A percentile compares a stretch with the other conserved stretches of the same genome.
These are phyloP conservation scores for Annulohypoxylon nitens DNA, from an alignment of 495 filamentous ascomycete genomes.

Conservation along the genomic window DNA sequence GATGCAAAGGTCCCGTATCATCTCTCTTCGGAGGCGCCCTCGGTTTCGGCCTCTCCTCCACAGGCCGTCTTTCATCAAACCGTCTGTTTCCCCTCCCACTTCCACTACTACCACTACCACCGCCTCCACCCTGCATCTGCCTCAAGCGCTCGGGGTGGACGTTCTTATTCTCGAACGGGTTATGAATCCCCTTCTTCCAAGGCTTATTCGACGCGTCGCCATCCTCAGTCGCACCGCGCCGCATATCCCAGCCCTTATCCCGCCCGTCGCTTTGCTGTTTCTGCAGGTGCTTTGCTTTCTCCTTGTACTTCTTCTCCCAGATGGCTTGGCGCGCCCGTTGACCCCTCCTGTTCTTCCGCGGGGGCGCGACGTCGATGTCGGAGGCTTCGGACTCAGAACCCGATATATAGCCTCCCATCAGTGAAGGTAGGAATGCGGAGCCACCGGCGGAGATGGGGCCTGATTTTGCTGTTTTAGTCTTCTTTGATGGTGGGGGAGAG, in stretches of 20 bases:
- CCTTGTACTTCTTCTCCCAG: constrained; percentile 93
- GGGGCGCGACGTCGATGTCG: constrained; percentile 64
- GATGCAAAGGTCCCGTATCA: constrained; percentile 80
- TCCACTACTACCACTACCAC: not conserved
- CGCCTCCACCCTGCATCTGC: constrained; percentile 28
- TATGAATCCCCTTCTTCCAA: constrained; percentile 60
- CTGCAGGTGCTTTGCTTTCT: constrained; percentile 78
- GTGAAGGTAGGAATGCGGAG: constrained; percentile 85
- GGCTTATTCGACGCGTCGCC: constrained; percentile 49
- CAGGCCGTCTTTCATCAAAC: constrained; percentile 38
- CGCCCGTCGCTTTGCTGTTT: constrained; percentile 56
- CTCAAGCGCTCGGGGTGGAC: constrained; percentile 48
- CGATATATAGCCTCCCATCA: constrained; percentile 93
- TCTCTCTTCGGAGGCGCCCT: constrained; percentile 62
- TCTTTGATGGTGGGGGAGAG: constrained; percentile 59
- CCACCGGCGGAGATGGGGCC: constrained; percentile 47
- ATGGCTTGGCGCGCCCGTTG: constrained; percentile 87
- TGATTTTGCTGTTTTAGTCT: constrained; percentile 46
- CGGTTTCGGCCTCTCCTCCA: constrained; percentile 48
- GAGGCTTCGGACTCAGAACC: constrained; percentile 76
- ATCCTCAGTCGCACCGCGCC: constrained; percentile 60
- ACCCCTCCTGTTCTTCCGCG: constrained; percentile 85
- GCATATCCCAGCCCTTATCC: constrained; percentile 67
- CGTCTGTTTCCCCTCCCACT: constrained; percentile 25
- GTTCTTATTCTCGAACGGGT: constrained; percentile 46